phyloP scores from a whole-genome alignment of 108 stramenopile genomes.

The Cyclotella sp. region DNA sequence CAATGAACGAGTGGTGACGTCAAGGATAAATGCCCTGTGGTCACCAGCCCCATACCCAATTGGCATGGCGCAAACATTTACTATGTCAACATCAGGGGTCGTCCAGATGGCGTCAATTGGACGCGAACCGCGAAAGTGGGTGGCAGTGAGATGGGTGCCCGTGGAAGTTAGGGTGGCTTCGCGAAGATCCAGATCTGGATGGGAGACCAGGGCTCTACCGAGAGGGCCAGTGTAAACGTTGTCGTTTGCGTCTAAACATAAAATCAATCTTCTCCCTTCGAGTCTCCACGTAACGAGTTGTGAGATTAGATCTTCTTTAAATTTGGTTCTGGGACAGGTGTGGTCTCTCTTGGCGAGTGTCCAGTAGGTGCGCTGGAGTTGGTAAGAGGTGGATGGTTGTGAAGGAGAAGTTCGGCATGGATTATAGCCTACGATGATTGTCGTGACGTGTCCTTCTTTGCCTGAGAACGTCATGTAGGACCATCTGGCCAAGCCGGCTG shows the following conservation, averaged over 20 bases:
- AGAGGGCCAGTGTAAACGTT: slow-evolving; percentile 12
- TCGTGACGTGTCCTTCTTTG: neutral
- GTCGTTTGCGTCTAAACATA: slow-evolving; percentile 27
- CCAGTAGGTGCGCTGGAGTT: slow-evolving; percentile 18
- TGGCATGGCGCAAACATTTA: slow-evolving; percentile 15
- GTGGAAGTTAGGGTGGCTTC: slow-evolving; percentile 13
- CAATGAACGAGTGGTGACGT: slow-evolving; percentile 12
- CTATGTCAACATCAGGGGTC: neutral
- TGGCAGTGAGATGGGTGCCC: neutral
- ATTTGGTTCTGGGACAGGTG: slow-evolving; percentile 4
- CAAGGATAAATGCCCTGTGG: slow-evolving; percentile 10
- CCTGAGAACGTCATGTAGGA: neutral
- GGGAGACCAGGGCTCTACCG: neutral
- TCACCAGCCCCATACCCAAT: slow-evolving; percentile 21
- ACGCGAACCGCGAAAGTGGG: slow-evolving; percentile 16
- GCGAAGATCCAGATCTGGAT: neutral
- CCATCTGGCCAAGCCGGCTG: slow-evolving; percentile 6
- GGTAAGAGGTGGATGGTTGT: neutral
- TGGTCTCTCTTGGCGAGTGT: neutral
- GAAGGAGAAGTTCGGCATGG: slow-evolving; percentile 4
- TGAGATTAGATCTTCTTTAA: no score
- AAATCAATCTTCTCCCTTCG: slow-evolving; percentile 10
- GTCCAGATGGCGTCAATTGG: slow-evolving; percentile 31
- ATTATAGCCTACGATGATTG: slow-evolving; percentile 15
- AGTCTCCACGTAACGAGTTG: neutral